phyloP scores from a whole-genome alignment of 805 yeast species.

The Clavispora phyllophila region DNA sequence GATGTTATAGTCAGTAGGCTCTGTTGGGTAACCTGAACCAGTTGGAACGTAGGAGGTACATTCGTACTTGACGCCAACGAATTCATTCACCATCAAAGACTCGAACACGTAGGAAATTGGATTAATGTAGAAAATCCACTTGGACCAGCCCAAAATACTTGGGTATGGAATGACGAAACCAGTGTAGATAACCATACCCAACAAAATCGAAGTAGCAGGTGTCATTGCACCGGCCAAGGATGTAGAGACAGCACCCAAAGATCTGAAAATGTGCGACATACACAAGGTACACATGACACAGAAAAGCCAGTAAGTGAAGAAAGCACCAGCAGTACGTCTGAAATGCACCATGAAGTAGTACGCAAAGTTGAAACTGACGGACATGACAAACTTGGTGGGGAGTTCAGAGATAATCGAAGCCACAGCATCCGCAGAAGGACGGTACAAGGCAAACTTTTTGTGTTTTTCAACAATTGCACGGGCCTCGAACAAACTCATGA shows the following conservation, averaged over 20 bases:
- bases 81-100: slow-evolving; percentile 60
- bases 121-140: slow-evolving; percentile 39
- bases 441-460: slow-evolving; percentile 64
- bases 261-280: slow-evolving; percentile 39
- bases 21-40: slow-evolving; percentile 48
- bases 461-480: slow-evolving; percentile 69
- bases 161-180: slow-evolving; percentile 42
- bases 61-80: slow-evolving; percentile 48
- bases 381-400: slow-evolving; percentile 49
- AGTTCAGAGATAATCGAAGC: slow-evolving; percentile 57
- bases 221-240: slow-evolving; percentile 40
- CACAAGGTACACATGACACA: slow-evolving; percentile 18
- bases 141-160: slow-evolving; percentile 27
- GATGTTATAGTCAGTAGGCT: slow-evolving; percentile 36
- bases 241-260: slow-evolving; percentile 39
- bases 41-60: slow-evolving; percentile 58
- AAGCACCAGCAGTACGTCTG: slow-evolving; percentile 32
- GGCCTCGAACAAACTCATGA: slow-evolving; percentile 51
- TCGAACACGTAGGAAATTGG: slow-evolving; percentile 45
- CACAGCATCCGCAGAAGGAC: slow-evolving; percentile 69
- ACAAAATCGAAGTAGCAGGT: slow-evolving; percentile 40
- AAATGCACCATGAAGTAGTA: slow-evolving; percentile 28
- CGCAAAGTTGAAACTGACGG: slow-evolving; percentile 29
- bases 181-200: slow-evolving; percentile 54
- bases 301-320: slow-evolving; percentile 35